These are phyloP conservation scores for Yarrowia alimentaria DNA, from an alignment of 805 yeast genomes.

Conservation along the genomic window DNA sequence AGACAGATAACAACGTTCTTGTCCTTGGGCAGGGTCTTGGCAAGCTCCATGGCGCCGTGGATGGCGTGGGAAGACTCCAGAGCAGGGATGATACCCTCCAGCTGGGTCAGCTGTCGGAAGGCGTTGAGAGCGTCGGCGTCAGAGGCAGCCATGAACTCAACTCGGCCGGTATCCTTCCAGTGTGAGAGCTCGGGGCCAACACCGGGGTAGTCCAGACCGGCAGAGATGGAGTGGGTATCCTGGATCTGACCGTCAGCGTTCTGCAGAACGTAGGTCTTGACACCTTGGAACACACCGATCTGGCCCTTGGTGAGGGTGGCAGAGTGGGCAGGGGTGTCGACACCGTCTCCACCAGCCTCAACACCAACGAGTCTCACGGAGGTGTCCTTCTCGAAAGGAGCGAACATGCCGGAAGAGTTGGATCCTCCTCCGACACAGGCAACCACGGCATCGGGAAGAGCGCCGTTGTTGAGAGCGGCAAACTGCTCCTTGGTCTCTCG, in stretches of 20 bases:
- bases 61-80: constrained; percentile 97
- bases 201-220: constrained; percentile 98
- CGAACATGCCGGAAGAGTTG: constrained; percentile 92
- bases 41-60: constrained; percentile 83
- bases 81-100: constrained; percentile 98
- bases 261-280: constrained; percentile 88
- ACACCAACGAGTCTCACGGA: constrained; percentile 84
- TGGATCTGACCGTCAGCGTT: constrained; percentile 92
- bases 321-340: constrained; percentile 83
- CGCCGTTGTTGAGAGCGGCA: constrained; percentile 70
- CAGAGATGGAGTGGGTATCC: constrained; percentile 97
- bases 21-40: constrained; percentile 76
- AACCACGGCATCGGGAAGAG: constrained; percentile 87
- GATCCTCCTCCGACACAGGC: constrained; percentile 99
- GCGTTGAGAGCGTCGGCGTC: constrained; percentile 95
- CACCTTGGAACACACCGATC: constrained; percentile 99
- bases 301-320: constrained; percentile 94
- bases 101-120: constrained; percentile 80
- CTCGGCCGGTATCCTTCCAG: constrained; percentile 95
- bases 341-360: constrained; percentile 98
- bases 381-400: constrained; percentile 82
- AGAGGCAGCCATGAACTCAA: constrained; percentile 84
- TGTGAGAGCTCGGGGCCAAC: constrained; percentile 97
- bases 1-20: constrained; percentile 82
- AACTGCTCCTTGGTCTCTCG: constrained; percentile 91